Evolutionary conservation across 2,329 filamentous ascomycete species (phyloP).

Genomic region (Exophiala sp.): DNA sequence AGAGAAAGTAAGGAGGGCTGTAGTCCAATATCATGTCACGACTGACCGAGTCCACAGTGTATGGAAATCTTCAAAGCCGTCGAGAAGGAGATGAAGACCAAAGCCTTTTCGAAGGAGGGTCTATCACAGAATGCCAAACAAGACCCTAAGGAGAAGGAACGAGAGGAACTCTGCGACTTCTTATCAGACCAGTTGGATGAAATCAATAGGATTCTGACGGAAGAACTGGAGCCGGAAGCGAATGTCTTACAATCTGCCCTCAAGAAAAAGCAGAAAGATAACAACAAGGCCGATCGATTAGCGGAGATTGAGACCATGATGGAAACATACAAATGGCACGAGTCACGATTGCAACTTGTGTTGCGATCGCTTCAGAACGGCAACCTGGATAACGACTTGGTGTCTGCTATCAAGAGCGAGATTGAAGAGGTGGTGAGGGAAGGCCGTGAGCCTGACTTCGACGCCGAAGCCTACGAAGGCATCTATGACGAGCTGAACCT

Average conservation of each 20-base stretch:
- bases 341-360: slow-evolving; percentile 84
- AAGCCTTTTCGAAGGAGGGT: slow-evolving; percentile 97
- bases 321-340: slow-evolving; percentile 95
- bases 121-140: slow-evolving; percentile 85
- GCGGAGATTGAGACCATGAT: slow-evolving; percentile 76
- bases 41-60: slow-evolving; percentile 34
- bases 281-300: slow-evolving; percentile 76
- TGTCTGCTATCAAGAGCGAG: slow-evolving; percentile 80
- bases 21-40: not conserved
- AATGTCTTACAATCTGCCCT: slow-evolving; percentile 79
- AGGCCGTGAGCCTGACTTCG: slow-evolving; percentile 80
- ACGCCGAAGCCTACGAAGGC: slow-evolving; percentile 71
- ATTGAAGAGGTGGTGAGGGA: slow-evolving; percentile 95
- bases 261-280: slow-evolving; percentile 92
- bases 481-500: slow-evolving; percentile 94
- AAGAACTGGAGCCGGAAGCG: slow-evolving; percentile 82
- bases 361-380: slow-evolving; percentile 88
- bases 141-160: slow-evolving; percentile 96
- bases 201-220: slow-evolving; percentile 70
- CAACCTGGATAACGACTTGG: slow-evolving; percentile 77
- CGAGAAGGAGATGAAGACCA: slow-evolving; percentile 99
- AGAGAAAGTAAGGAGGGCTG: slow-evolving; percentile 68
- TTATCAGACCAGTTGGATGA: slow-evolving; percentile 82
- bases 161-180: slow-evolving; percentile 81
- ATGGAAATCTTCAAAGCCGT: slow-evolving; percentile 99